Conservation (phyloP, 345 rosid species). For the Melastoma malabathricum region DNA sequence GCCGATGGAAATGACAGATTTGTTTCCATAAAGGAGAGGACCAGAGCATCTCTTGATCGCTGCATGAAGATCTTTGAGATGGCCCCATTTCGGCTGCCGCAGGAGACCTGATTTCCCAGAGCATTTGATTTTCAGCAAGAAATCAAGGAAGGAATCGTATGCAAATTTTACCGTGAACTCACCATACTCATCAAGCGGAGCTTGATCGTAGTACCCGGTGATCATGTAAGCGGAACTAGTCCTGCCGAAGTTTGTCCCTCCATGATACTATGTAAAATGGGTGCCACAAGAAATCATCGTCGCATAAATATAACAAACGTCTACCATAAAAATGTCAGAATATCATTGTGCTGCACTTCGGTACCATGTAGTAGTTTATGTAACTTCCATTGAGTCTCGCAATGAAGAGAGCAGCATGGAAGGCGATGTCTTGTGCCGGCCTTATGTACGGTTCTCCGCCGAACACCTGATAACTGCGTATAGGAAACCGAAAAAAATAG, state of each 20-base stretch:
- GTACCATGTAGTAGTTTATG: conserved; percentile 86
- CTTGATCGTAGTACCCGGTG: conserved; percentile 73
- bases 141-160: background rate
- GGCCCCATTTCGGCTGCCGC: conserved; percentile 84
- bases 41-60: conserved; percentile 37
- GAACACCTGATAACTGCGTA: conserved; percentile 53
- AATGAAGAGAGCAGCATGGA: conserved; percentile 55
- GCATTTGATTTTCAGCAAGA: background rate
- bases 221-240: conserved; percentile 50
- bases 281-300: too few relatives aligned
- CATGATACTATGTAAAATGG: conserved; percentile 46
- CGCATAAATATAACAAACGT: too few relatives aligned
- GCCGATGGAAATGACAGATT: conserved; percentile 41
- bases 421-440: conserved; percentile 75
- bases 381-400: conserved; percentile 71
- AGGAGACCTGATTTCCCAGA: conserved; percentile 32
- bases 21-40: conserved; percentile 46
- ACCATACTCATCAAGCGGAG: conserved; percentile 94
- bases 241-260: conserved; percentile 94
- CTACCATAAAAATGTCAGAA: too few relatives aligned
- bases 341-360: too few relatives aligned
- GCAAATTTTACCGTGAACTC: conserved; percentile 6
- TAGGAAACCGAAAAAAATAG: background rate
- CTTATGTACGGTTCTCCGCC: conserved; percentile 52
- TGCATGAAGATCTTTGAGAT: conserved; percentile 58